Evolutionary conservation across 306 rosid species (phyloP).

Genomic region (Malus domestica): DNA sequence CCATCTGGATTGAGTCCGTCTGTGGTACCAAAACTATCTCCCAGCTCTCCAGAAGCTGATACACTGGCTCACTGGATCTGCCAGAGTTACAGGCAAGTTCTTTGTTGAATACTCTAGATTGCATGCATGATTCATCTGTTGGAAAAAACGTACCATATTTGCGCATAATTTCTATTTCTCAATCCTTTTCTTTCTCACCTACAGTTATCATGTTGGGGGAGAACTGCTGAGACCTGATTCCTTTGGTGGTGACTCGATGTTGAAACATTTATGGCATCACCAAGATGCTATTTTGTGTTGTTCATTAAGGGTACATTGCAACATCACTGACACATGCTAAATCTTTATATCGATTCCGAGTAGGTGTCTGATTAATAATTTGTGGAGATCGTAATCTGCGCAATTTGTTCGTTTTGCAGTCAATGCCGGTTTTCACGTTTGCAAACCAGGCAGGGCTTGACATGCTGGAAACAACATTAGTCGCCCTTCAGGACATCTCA

Average conservation of each 20-base stretch:
- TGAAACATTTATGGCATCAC: constrained; percentile 84
- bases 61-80: constrained; percentile 89
- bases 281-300: constrained; percentile 91
- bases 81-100: constrained; percentile 76
- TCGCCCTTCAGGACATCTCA: constrained; percentile 89
- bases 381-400: neutral
- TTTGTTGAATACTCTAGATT: neutral
- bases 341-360: neutral
- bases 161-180: neutral
- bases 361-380: neutral
- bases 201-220: constrained; percentile 62
- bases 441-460: constrained; percentile 96
- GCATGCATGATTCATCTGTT: neutral
- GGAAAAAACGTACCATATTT: neutral
- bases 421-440: constrained; percentile 72
- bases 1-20: constrained; percentile 63
- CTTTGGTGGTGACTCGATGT: constrained; percentile 45
- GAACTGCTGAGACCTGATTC: constrained; percentile 66
- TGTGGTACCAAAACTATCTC: constrained; percentile 58
- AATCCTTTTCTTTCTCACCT: neutral
- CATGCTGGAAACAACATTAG: constrained; percentile 91
- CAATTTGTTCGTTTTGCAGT: constrained; percentile 31
- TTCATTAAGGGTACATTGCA: constrained; percentile 53
- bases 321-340: neutral
- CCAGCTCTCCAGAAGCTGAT: constrained; percentile 84